Evolutionary conservation across 352 stramenopile species (phyloP).

Genomic region (Globisporangium polare): DNA sequence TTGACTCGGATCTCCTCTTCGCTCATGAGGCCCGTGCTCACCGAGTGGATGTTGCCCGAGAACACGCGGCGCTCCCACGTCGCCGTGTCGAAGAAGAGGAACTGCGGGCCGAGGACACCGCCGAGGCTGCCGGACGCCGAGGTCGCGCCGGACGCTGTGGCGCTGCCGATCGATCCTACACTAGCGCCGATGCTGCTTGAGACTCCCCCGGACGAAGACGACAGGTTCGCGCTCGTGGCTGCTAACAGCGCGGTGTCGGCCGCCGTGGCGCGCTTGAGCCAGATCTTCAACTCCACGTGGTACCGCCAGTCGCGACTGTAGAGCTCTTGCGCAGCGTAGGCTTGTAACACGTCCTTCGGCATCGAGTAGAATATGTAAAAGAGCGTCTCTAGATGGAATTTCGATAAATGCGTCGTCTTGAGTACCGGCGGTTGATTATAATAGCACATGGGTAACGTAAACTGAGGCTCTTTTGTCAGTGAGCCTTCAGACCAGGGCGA

Average conservation of each 20-base stretch:
- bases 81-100: conserved; percentile 95
- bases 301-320: conserved; percentile 96
- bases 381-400: conserved; percentile 98
- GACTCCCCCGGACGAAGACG: conserved; percentile 23
- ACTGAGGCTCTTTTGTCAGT: conserved; percentile 80
- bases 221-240: conserved; percentile 21
- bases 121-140: conserved; percentile 8
- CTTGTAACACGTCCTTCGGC: conserved; percentile 96
- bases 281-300: conserved; percentile 96
- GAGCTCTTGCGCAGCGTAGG: conserved; percentile 86
- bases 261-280: conserved; percentile 89
- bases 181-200: conserved; percentile 32
- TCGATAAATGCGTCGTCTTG: conserved; percentile 96
- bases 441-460: conserved; percentile 82
- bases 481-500: conserved; percentile 75
- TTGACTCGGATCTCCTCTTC: conserved; percentile 96
- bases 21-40: conserved; percentile 86
- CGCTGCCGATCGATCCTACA: conserved; percentile 70
- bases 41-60: conserved; percentile 84
- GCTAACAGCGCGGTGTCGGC: conserved; percentile 57
- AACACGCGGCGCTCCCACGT: conserved; percentile 94
- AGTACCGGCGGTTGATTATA: conserved; percentile 95
- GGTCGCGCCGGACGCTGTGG: conserved; percentile 20
- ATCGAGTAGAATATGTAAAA: conserved; percentile 99
- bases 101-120: conserved; percentile 69